Percentiles rank a stretch among this genome's conserved stretches.
phyloP scores from a whole-genome alignment of 2,329 filamentous ascomycete species.

The Hypoxylon sp. region DNA sequence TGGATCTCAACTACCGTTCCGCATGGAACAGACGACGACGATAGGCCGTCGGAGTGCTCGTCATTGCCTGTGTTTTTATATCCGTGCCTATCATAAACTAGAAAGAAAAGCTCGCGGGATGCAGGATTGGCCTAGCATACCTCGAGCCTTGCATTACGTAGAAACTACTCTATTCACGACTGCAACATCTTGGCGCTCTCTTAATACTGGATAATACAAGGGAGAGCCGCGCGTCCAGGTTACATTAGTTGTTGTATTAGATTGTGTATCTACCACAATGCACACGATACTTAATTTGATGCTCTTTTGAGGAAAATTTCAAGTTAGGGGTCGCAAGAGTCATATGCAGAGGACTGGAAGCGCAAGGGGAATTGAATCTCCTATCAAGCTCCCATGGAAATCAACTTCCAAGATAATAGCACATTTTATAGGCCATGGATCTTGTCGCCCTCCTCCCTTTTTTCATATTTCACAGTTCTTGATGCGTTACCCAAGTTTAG shows the following conservation, averaged over 20 bases:
- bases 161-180: constrained; percentile 25
- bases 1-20: constrained; percentile 34
- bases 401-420: not conserved
- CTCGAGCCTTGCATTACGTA: constrained; percentile 27
- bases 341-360: not conserved
- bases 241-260: constrained; percentile 32
- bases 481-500: not conserved
- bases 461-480: not conserved
- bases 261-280: constrained; percentile 21
- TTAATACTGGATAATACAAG: constrained; percentile 29
- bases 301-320: not conserved
- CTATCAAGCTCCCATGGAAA: constrained; percentile 12
- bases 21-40: constrained; percentile 4
- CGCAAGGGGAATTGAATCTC: not conserved
- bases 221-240: constrained; percentile 40
- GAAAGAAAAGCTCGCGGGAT: constrained; percentile 13
- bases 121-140: constrained; percentile 13
- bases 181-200: constrained; percentile 36
- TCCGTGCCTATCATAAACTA: constrained; percentile 25
- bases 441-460: not conserved
- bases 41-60: constrained; percentile 17
- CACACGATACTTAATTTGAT: constrained; percentile 15
- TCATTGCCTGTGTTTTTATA: constrained; percentile 12
- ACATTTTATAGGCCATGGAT: not conserved
- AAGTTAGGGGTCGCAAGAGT: not conserved